phyloP scores from a whole-genome alignment of 805 yeast species.

The Metschnikowia sp. region DNA sequence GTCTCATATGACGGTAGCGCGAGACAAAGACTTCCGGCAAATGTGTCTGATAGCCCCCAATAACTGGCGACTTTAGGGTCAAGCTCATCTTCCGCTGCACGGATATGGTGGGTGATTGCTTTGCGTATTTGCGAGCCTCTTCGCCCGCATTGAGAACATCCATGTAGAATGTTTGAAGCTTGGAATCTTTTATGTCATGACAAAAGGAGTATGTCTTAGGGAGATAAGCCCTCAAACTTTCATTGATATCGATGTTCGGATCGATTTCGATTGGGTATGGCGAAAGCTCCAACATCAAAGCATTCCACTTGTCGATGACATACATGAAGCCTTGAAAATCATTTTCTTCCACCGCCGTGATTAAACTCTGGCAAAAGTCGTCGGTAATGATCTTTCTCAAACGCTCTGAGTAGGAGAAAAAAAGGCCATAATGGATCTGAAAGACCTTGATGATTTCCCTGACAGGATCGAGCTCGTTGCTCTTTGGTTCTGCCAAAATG shows the following conservation, averaged over 20 bases:
- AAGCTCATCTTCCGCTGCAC: conserved; percentile 6
- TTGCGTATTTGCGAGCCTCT: conserved; percentile 2
- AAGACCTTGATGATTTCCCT: conserved; percentile 53
- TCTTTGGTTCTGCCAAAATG: conserved; percentile 47
- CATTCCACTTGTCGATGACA: conserved; percentile 41
- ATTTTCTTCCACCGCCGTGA: conserved; percentile 28
- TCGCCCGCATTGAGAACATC: conserved; percentile 19
- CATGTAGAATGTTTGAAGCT: conserved; percentile 13
- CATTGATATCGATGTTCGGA: conserved; percentile 18
- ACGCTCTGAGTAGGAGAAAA: conserved; percentile 35
- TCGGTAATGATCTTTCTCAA: conserved; percentile 29
- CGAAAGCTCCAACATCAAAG: conserved; percentile 34
- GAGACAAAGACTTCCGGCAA: conserved; percentile 16
- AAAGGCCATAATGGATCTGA: conserved; percentile 39
- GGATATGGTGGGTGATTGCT: neutral
- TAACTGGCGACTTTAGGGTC: conserved; percentile 8
- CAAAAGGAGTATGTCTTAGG: conserved; percentile 6
- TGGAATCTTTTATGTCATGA: conserved; percentile 14
- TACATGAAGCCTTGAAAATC: conserved; percentile 35
- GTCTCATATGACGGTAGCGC: conserved; percentile 17
- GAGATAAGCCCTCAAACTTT: conserved; percentile 13
- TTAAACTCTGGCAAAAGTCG: conserved; percentile 33
- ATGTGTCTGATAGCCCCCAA: conserved; percentile 4
- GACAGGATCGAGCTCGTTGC: conserved; percentile 59
- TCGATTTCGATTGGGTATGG: conserved; percentile 25